Percentiles rank a stretch among this genome's conserved stretches.
These are phyloP conservation scores for Aspergillus flavus DNA, from an alignment of 2,329 filamentous ascomycete genomes.

Conservation along the genomic window DNA sequence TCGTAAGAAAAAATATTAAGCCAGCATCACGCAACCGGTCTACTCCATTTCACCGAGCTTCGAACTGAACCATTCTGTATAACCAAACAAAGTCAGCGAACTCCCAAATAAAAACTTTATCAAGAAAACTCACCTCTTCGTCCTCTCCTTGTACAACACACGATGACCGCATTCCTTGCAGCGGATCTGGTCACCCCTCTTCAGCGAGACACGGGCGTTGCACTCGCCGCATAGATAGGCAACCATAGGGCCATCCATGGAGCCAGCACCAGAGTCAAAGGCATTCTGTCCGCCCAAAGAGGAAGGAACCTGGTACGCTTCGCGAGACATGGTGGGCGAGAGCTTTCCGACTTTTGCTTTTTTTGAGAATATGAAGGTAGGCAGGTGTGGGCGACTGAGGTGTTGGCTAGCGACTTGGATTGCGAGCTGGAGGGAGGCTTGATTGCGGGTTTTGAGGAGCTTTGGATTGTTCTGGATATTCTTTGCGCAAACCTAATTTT, in stretches of 20 bases:
- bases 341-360: background rate
- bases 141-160: conserved; percentile 96
- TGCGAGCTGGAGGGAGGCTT: background rate
- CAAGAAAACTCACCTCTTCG: conserved; percentile 74
- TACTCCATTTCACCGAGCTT: conserved; percentile 69
- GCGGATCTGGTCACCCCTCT: conserved; percentile 77
- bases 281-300: conserved; percentile 44
- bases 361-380: background rate
- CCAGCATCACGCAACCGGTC: background rate
- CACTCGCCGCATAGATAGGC: conserved; percentile 83
- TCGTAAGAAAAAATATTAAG: conserved; percentile 14
- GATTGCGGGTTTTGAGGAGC: background rate
- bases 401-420: background rate
- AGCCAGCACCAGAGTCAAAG: conserved; percentile 48
- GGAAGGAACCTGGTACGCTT: conserved; percentile 75
- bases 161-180: conserved; percentile 94
- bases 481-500: conserved; percentile 4
- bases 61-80: conserved; percentile 93
- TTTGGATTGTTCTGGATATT: conserved; percentile 6
- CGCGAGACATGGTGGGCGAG: conserved; percentile 60
- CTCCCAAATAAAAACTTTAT: background rate
- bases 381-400: background rate
- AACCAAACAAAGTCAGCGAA: conserved; percentile 4
- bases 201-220: conserved; percentile 73
- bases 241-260: conserved; percentile 59